Conservation (phyloP, 2,329 filamentous ascomycete genomes). For the Emmonsiellopsis sp. region DNA sequence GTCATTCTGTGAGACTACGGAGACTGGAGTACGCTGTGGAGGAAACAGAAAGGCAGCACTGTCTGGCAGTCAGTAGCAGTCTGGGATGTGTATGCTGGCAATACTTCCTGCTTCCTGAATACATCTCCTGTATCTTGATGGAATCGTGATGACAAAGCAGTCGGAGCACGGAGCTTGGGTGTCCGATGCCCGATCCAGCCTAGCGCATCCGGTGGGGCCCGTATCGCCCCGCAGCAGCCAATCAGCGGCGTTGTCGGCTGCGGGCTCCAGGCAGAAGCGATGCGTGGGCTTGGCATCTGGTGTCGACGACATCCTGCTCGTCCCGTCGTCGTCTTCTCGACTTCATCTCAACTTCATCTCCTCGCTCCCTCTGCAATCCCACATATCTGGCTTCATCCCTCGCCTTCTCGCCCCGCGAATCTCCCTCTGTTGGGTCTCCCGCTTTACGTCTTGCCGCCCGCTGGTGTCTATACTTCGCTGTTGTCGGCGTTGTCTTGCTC, state of each 20-base stretch:
- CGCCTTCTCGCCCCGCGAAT: constrained; percentile 10
- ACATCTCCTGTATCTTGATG: too few species aligned
- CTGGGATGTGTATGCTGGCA: too few species aligned
- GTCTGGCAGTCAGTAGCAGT: too few species aligned
- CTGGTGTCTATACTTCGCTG: background rate
- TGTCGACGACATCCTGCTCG: background rate
- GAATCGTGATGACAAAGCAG: constrained; percentile 7
- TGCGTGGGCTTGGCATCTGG: constrained; percentile 16
- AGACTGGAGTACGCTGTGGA: too few species aligned
- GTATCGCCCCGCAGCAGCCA: constrained; percentile 9
- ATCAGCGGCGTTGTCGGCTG: constrained; percentile 10
- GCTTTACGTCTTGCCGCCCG: background rate
- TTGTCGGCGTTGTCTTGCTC: background rate
- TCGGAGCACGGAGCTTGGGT: background rate
- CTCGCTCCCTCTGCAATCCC: constrained; percentile 8
- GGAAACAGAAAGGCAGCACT: too few species aligned
- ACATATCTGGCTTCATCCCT: constrained; percentile 9
- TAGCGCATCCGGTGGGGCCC: constrained; percentile 2
- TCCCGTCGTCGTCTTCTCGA: constrained; percentile 7
- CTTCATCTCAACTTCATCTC: constrained; percentile 14
- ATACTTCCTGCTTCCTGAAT: too few species aligned
- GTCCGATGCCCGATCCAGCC: constrained; percentile 2
- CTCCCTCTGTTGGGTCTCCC: background rate
- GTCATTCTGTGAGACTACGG: too few species aligned
- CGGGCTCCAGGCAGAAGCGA: constrained; percentile 33